Evolutionary conservation across 2,329 filamentous ascomycete species (phyloP), one percentile per base, ranked within the genome.

Genomic region (Boeremia exigua): DNA sequence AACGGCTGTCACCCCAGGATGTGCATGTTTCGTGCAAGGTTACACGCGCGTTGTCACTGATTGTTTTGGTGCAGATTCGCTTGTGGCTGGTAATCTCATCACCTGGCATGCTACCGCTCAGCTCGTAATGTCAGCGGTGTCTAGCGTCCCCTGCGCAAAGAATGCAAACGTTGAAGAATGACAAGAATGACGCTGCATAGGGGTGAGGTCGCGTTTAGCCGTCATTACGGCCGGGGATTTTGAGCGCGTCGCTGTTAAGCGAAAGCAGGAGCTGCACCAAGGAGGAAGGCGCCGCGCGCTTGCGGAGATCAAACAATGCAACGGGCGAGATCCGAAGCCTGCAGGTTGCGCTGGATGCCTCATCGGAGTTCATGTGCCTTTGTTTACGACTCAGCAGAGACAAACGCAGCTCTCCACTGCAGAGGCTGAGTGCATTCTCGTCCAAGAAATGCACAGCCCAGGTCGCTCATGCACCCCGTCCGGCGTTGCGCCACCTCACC

Each of bases 1-100:
- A 71, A 72, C 69, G 69, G 69, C 66, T 72, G 70, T 67, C 65
- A 70, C 67, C 58, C 64, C 62, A 61, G 58, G 57, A 57, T 62
- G 45, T 54, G 56, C 60, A 63, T 65, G 65, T 65, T 68, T 65
- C 51, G 66, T 68, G 59, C 52, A 54, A 69, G 58, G 62, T 65
- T 59, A 58, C 30, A 52, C 48, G 47, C 47, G 48, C 27, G 46
- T 47, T 50, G 46, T 51, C 42, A 30, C 32, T 9, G 36, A 32
- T 37, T 33, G 27, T 49, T 57, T 58, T 42, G 56, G 51, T 56
- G 52, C 44, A 46, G 36, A 25, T 49, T 30, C 56, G 57, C 61
- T 61, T 56, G 25, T 23, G 27, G 36, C 42, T 29, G 49, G 50
- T 46, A 52, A 43, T 25, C n/a, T 14, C 28, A 10, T 32, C 49